Base-by-base conservation (phyloP, 371 early-diverging fungal species). In the Mucor indicus region DNA sequence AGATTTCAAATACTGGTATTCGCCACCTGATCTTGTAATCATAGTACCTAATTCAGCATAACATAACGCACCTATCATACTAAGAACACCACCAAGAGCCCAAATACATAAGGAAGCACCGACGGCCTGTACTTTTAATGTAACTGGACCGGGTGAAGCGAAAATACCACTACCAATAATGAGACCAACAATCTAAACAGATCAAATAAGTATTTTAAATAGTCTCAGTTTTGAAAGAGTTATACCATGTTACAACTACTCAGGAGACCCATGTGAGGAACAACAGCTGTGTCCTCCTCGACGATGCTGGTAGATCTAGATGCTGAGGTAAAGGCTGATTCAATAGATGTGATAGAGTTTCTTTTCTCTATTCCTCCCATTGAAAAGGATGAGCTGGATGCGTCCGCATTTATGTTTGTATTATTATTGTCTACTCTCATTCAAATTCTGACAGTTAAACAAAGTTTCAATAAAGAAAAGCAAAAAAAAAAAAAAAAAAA, bases 11-110 rank as follows among this genome's bases (percentile, higher is more conserved):
- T 75, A 75, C 38, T 69, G 60, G 38, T 75, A 67, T 65, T 75
- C 75, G 38, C 75, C 75, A 25, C 75, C 75, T 3, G 64, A 67
- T 39, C 55, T 65, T 3, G 81, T 80, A 20, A 84, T 72, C 66
- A 76, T 61, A 15, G 83, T 69, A 22, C 84, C 86, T n/a, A 85
- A 64, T 55, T 85, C 86, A 12, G 83, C 82, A 48, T 84, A 84
- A 48, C 81, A 78, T 11, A 79, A 51, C 1, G 75, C 75, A 17
- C 81, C 84, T 17, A 71, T 60, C 62, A 77, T 64, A 44, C 79
- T 71, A 9, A 84, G 53, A 7, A 77, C 6, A 37, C 84, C 83
- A 27, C 72, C 79, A 4, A 67, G 36, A 1, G 75, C 35, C 84
- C 84, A 84, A 3, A 83, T 67, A 13, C 50, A 15, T 11, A 82